Evolutionary conservation across 805 yeast species (phyloP).

Genomic region (Isabelozyma pseudorhagii): DNA sequence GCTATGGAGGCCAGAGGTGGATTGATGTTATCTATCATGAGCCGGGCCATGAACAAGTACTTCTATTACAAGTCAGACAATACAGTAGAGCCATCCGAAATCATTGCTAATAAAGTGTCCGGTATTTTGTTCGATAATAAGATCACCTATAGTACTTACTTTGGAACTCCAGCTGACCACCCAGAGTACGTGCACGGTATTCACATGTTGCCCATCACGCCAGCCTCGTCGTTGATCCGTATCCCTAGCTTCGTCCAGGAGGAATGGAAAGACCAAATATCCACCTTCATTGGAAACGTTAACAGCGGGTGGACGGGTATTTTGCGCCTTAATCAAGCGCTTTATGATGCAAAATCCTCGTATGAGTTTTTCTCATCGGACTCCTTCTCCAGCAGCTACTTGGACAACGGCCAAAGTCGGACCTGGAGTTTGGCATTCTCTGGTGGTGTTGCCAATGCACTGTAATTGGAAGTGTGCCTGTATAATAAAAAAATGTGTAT

Average conservation of each 20-base stretch:
- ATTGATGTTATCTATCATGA: conserved; percentile 60
- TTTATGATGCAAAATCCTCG: conserved; percentile 62
- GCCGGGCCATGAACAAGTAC: conserved; percentile 51
- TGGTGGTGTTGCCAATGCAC: conserved; percentile 42
- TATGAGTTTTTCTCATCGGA: conserved; percentile 53
- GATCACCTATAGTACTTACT: conserved; percentile 68
- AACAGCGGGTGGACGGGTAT: conserved; percentile 71
- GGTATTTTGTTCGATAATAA: conserved; percentile 75
- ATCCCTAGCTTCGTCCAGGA: conserved; percentile 50
- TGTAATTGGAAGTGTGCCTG: background rate
- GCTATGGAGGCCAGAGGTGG: conserved; percentile 56
- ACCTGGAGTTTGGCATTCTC: conserved; percentile 62
- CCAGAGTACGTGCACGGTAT: conserved; percentile 72
- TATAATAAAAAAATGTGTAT: background rate
- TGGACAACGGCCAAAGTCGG: conserved; percentile 62
- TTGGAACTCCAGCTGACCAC: conserved; percentile 43
- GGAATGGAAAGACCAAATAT: conserved; percentile 58
- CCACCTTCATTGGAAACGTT: conserved; percentile 42
- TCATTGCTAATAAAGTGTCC: conserved; percentile 61
- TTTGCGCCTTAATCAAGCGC: conserved; percentile 71
- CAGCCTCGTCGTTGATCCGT: conserved; percentile 63
- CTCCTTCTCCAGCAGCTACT: conserved; percentile 27
- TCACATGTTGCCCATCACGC: conserved; percentile 72
- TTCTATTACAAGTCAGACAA: conserved; percentile 53
- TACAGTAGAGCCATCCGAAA: conserved; percentile 48